A percentile compares a stretch with the other conserved stretches of the same genome.
These are phyloP conservation scores for Penicillium dipodomyicola DNA, from an alignment of 495 filamentous ascomycete genomes.

Conservation along the genomic window DNA sequence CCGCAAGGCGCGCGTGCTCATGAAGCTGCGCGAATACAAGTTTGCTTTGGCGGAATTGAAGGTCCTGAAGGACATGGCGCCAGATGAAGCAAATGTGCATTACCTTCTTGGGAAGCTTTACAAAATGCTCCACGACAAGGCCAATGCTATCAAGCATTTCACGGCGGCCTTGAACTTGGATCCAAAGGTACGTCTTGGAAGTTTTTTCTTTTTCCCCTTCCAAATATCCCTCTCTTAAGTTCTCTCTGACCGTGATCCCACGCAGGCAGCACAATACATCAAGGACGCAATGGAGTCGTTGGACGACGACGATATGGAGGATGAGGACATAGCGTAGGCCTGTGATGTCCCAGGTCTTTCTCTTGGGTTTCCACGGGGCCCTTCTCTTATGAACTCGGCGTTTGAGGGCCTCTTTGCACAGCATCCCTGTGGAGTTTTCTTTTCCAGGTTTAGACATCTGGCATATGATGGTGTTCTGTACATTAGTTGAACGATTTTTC, in stretches of 20 bases:
- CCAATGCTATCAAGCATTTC: slow-evolving; percentile 81
- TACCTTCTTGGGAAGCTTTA: slow-evolving; percentile 87
- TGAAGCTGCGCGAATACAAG: slow-evolving; percentile 69
- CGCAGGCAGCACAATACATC: slow-evolving; percentile 81
- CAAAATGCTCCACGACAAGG: slow-evolving; percentile 75
- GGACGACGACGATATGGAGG: slow-evolving; percentile 79
- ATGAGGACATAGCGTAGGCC: slow-evolving; percentile 54
- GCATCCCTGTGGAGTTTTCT: slow-evolving; percentile 43
- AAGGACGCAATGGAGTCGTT: slow-evolving; percentile 89
- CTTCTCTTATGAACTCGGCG: slow-evolving; percentile 25
- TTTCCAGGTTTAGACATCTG: slow-evolving; percentile 26
- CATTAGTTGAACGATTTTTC: slow-evolving; percentile 33
- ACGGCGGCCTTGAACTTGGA: slow-evolving; percentile 93
- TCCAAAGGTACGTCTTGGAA: slow-evolving; percentile 69
- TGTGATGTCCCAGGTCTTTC: slow-evolving; percentile 20
- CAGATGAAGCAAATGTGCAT: slow-evolving; percentile 93
- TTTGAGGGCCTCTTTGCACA: slow-evolving; percentile 29
- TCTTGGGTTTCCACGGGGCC: slow-evolving; percentile 10
- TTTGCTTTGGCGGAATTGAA: slow-evolving; percentile 75
- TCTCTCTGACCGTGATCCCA: slow-evolving; percentile 22
- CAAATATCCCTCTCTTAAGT: slow-evolving; percentile 1
- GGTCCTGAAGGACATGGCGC: slow-evolving; percentile 81
- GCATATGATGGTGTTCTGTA: slow-evolving; percentile 42
- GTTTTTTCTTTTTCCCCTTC: background rate
- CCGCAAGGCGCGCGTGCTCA: slow-evolving; percentile 84